These are phyloP conservation scores for Inosperma sp. DNA, from an alignment of 768 basidiomycete genomes.

Conservation along the genomic window DNA sequence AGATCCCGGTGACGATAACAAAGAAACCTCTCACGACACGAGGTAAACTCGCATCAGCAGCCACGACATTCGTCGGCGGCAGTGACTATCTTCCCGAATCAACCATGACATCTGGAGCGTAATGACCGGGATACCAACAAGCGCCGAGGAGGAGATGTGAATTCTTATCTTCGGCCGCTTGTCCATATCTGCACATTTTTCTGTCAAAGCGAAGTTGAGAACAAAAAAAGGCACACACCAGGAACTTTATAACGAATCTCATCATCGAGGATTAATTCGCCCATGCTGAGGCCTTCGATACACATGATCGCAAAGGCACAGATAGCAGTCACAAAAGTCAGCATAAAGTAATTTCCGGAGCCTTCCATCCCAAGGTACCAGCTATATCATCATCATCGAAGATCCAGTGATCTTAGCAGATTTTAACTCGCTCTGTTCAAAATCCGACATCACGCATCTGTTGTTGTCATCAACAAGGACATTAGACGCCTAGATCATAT, in stretches of 20 bases:
- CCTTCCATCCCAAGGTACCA: conserved; percentile 68
- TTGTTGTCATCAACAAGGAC: conserved; percentile 66
- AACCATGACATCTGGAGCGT: conserved; percentile 13
- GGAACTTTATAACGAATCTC: conserved; percentile 48
- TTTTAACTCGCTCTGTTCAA: conserved; percentile 79
- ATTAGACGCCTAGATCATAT: conserved; percentile 54
- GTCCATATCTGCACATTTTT: conserved; percentile 51
- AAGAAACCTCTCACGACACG: conserved; percentile 45
- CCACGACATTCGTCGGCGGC: conserved; percentile 32
- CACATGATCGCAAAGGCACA: conserved; percentile 68
- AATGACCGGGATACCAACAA: conserved; percentile 49
- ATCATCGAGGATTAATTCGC: conserved; percentile 50
- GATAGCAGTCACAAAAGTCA: conserved; percentile 58
- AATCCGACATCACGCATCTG: conserved; percentile 73
- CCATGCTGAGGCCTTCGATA: conserved; percentile 59
- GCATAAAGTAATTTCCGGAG: conserved; percentile 48
- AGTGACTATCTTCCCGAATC: conserved; percentile 27
- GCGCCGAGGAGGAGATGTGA: conserved; percentile 37
- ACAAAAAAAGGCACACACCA: conserved; percentile 34
- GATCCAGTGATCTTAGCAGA: conserved; percentile 59
- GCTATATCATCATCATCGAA: conserved; percentile 28
- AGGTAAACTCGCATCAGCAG: conserved; percentile 56
- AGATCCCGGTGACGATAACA: not conserved
- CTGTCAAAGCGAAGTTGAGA: too few species aligned
- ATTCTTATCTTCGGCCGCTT: conserved; percentile 46